Base-by-base conservation (phyloP, 148 eudicot species). In the Rhododendron mucronatum region DNA sequence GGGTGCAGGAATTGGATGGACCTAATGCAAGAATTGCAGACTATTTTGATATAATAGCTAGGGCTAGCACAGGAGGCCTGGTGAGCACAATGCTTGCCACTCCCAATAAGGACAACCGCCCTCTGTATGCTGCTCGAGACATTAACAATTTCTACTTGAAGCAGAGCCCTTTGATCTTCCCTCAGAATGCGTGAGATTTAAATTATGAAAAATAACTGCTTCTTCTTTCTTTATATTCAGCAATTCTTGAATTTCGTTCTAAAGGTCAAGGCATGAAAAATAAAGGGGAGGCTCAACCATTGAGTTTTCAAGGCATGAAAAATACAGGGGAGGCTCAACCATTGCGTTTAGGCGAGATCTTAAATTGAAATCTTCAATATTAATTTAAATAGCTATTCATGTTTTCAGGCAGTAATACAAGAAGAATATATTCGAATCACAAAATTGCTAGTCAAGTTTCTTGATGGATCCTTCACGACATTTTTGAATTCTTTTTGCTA, bases 41-140 rank as follows among this genome's bases (percentile, higher is more conserved):
- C 78, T 90, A 90, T 61, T 90, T 90, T 67, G 92, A 90, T 39
- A 87, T 87, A n/a, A 82, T 90, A 12, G 90, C 92, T n/a, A 91
- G 92, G 69, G 86, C 92, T 16, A 90, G 92, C 59, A 90, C 92
- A 0, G 92, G 92, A 2, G 92, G 92, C 13, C 88, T 90, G 44
- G 59, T 90, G 9, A 86, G 91, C 37, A 82, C 88, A 45, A 90
- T 90, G 91, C 84, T 90, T 26, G 41, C 92, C 4, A 85, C 92
- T 16, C 91, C 92, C 11, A 85, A 89, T 30, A 71, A 84, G 23
- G 67, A 89, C 48, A 87, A 84, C 39, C 85, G 86, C 7, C 92
- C 92, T 47, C 71, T 89, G 14, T 90, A 85, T 51, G 86, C 91
- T 51, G 92, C 92, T 30, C 86, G 78, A 33, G 91, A 89, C 15